These are phyloP conservation scores for Geotrichum fermentans DNA, from an alignment of 1,139 yeast species.

Conservation along the genomic window DNA sequence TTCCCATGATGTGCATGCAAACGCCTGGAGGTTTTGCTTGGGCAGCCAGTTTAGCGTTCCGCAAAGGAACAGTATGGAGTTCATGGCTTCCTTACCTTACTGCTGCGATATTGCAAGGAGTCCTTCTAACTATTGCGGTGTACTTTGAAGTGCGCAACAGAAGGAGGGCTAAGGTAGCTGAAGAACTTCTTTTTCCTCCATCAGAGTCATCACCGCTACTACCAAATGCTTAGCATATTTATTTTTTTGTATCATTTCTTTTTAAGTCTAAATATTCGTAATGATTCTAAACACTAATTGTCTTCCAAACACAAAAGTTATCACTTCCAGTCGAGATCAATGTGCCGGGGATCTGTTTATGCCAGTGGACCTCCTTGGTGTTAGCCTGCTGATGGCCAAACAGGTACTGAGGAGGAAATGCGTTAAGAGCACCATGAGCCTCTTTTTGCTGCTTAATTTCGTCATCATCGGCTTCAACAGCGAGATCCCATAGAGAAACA, in stretches of 20 bases:
- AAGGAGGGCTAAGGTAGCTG: conserved; percentile 1
- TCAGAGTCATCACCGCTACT: conserved; percentile 1
- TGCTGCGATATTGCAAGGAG: conserved; percentile 65
- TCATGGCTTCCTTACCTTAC: conserved; percentile 77
- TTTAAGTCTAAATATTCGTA: neutral
- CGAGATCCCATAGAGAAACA: conserved; percentile 94
- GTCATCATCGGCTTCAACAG: conserved; percentile 95
- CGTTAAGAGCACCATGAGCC: conserved; percentile 60
- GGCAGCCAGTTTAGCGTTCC: conserved; percentile 61
- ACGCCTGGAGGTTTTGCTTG: conserved; percentile 87
- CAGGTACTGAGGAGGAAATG: conserved; percentile 78
- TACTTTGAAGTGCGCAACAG: conserved; percentile 38
- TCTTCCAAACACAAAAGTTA: conserved; percentile 93
- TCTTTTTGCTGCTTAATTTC: conserved; percentile 73
- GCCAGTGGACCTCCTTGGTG: conserved; percentile 98
- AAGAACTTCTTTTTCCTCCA: neutral
- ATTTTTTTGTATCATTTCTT: neutral
- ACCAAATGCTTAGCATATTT: too few species aligned
- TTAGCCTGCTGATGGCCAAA: conserved; percentile 98
- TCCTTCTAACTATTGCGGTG: conserved; percentile 49
- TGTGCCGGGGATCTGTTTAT: conserved; percentile 92
- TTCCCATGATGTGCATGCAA: conserved; percentile 79
- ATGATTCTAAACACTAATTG: conserved; percentile 70
- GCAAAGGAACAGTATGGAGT: conserved; percentile 82
- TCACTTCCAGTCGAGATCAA: conserved; percentile 93